These are phyloP conservation scores for Diphasiastrum complanatum DNA, from an alignment of 83 land plant genomes.

Conservation along the genomic window DNA sequence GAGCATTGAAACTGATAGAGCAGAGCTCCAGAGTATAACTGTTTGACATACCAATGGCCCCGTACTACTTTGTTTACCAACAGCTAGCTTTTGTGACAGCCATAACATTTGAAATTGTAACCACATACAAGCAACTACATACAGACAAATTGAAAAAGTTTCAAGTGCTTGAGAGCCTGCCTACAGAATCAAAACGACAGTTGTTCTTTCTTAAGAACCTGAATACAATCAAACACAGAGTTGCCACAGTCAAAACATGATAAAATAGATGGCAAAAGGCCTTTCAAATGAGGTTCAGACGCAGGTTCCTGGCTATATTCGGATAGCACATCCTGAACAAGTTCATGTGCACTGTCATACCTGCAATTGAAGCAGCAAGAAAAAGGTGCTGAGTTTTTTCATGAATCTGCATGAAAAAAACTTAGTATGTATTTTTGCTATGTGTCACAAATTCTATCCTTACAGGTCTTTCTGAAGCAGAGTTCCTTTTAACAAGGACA, in stretches of 20 bases:
- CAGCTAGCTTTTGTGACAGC: too few relatives aligned
- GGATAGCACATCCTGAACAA: constrained; percentile 24
- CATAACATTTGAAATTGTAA: too few relatives aligned
- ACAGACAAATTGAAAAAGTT: too few relatives aligned
- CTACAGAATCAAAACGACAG: constrained; percentile 44
- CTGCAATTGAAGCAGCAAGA: constrained; percentile 24
- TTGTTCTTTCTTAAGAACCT: constrained; percentile 57
- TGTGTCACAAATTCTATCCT: too few relatives aligned
- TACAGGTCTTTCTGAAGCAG: constrained; percentile 63
- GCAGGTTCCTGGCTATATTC: constrained; percentile 11
- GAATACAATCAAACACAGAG: constrained; percentile 51
- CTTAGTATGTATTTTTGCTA: not conserved
- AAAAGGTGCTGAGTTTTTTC: not conserved
- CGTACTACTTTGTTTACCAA: too few relatives aligned
- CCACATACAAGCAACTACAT: too few relatives aligned
- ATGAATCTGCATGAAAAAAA: constrained; percentile 3
- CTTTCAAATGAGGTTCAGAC: constrained; percentile 23
- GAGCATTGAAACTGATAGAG: too few relatives aligned
- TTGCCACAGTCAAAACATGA: constrained; percentile 48
- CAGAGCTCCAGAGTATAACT: too few relatives aligned
- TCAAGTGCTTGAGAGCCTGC: too few relatives aligned
- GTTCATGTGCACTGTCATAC: constrained; percentile 55
- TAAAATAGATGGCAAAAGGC: constrained; percentile 57
- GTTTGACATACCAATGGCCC: too few relatives aligned
- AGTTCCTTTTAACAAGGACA: constrained; percentile 50